A percentile compares a stretch with the other conserved stretches of the same genome.
phyloP scores from a whole-genome alignment of 805 yeast species.

The Zygosaccharomyces siamensis region DNA sequence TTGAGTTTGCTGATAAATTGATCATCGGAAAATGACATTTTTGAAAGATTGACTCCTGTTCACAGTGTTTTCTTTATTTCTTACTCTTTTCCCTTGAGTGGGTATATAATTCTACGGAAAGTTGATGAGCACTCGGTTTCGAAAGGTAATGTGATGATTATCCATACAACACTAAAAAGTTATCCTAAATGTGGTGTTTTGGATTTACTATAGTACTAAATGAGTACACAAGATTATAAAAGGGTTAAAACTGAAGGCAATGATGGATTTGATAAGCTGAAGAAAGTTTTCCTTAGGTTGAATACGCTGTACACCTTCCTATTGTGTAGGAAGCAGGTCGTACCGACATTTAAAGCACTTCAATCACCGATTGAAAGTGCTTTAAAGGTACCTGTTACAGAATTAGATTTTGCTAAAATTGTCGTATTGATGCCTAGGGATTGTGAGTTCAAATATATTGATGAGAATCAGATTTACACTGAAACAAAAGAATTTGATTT shows the following conservation, averaged over 20 bases:
- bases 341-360: slow-evolving; percentile 52
- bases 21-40: slow-evolving; percentile 30
- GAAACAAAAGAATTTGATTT: slow-evolving; percentile 38
- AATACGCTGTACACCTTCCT: slow-evolving; percentile 61
- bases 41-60: background rate
- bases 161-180: no score
- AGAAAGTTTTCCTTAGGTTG: slow-evolving; percentile 46
- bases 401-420: slow-evolving; percentile 60
- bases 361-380: slow-evolving; percentile 49
- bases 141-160: background rate
- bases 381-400: slow-evolving; percentile 41
- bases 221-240: slow-evolving; percentile 8
- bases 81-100: slow-evolving; percentile 3
- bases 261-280: slow-evolving; percentile 39
- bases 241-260: slow-evolving; percentile 17
- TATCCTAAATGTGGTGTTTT: no score
- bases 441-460: slow-evolving; percentile 67
- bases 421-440: slow-evolving; percentile 62
- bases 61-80: background rate
- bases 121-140: background rate
- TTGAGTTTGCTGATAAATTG: slow-evolving; percentile 27
- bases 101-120: background rate
- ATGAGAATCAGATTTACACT: slow-evolving; percentile 57
- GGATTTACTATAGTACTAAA: background rate
- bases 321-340: slow-evolving; percentile 53